Evolutionary conservation across 2,329 filamentous ascomycete genomes (phyloP).

Genomic region (Fusarium nurragi): DNA sequence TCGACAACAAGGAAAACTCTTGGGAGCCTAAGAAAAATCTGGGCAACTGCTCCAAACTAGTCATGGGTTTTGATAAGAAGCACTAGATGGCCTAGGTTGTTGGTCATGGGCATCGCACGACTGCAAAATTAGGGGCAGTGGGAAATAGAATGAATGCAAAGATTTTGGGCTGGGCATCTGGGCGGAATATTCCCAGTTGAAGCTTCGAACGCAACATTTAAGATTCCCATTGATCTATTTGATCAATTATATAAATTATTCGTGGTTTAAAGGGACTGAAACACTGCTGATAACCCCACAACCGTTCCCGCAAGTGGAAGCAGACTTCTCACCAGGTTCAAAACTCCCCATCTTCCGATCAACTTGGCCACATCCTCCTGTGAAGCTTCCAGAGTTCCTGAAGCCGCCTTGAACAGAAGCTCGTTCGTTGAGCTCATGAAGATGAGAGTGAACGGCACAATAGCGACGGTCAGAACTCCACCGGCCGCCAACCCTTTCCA

Average conservation of each 20-base stretch:
- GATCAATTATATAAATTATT: background rate
- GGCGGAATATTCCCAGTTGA: background rate
- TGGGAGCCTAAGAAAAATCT: slow-evolving; percentile 64
- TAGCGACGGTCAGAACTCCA: slow-evolving; percentile 48
- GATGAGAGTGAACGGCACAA: slow-evolving; percentile 53
- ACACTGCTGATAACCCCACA: slow-evolving; percentile 37
- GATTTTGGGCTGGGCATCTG: background rate
- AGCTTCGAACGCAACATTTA: no score
- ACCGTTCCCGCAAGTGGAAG: slow-evolving; percentile 46
- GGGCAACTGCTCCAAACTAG: slow-evolving; percentile 48
- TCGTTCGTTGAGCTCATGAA: slow-evolving; percentile 52
- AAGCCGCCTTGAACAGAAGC: slow-evolving; percentile 43
- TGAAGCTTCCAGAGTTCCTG: slow-evolving; percentile 25
- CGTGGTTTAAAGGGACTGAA: slow-evolving; percentile 25
- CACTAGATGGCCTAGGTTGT: background rate
- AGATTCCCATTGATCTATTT: background rate
- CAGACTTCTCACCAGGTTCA: slow-evolving; percentile 48
- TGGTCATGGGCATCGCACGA: background rate
- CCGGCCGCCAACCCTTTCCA: slow-evolving; percentile 51
- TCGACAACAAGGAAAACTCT: slow-evolving; percentile 54
- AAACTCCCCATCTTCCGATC: slow-evolving; percentile 37
- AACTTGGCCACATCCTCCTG: slow-evolving; percentile 38
- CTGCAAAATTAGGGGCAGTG: background rate
- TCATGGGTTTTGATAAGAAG: slow-evolving; percentile 51
- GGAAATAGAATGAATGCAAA: background rate